phyloP scores from a whole-genome alignment of 208 protist genomes.

The Leishmania gerbilli region DNA sequence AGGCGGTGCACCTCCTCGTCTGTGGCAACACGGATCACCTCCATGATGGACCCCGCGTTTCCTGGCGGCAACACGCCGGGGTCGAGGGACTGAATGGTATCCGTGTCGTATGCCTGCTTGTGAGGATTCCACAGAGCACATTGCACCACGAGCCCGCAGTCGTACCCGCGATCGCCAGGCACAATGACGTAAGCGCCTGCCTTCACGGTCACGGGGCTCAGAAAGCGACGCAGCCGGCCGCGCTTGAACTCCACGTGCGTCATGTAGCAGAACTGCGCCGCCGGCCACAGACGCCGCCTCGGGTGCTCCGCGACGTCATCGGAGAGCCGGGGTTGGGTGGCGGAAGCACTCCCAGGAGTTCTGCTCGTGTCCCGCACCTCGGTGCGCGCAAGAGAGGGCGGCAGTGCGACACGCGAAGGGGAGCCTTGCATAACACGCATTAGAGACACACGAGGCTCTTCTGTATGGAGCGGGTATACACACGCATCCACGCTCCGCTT shows the following conservation, averaged over 20 bases:
- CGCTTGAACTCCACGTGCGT: slow-evolving; percentile 85
- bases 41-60: slow-evolving; percentile 34
- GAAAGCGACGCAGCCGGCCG: slow-evolving; percentile 54
- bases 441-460: not conserved
- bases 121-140: slow-evolving; percentile 49
- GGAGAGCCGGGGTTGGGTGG: too few relatives aligned
- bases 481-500: not conserved
- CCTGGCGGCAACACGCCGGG: slow-evolving; percentile 23
- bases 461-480: not conserved
- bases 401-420: not conserved
- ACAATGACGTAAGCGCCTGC: slow-evolving; percentile 77
- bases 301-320: not conserved
- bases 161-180: slow-evolving; percentile 77
- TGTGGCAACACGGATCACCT: slow-evolving; percentile 64
- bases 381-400: not conserved
- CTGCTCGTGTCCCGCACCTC: not conserved
- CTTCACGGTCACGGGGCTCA: slow-evolving; percentile 25
- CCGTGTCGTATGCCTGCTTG: slow-evolving; percentile 12
- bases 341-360: not conserved
- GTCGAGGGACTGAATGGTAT: slow-evolving; percentile 26
- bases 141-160: slow-evolving; percentile 78
- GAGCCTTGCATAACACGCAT: not conserved
- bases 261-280: slow-evolving; percentile 48
- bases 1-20: slow-evolving; percentile 65
- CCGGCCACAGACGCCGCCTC: slow-evolving; percentile 28